A percentile compares a stretch with the other conserved stretches of the same genome.
Evolutionary conservation across 495 filamentous ascomycete species (phyloP).

Genomic region (Penicillium flavigenum): DNA sequence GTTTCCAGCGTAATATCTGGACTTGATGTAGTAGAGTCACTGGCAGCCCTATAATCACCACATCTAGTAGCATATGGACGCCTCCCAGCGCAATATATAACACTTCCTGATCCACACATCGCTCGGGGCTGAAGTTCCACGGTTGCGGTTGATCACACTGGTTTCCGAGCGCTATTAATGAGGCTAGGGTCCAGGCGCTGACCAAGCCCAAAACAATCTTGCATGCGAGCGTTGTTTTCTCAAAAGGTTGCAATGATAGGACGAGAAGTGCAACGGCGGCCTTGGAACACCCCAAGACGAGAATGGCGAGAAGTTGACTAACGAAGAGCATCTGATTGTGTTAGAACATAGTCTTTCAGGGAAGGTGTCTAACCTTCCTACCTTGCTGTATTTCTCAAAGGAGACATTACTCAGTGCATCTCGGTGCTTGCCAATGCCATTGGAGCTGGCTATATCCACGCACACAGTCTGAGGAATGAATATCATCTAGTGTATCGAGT

Average conservation of each 20-base stretch:
- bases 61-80: slow-evolving; percentile 12
- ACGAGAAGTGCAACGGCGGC: slow-evolving; percentile 16
- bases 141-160: slow-evolving; percentile 11
- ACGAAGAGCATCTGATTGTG: neutral
- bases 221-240: slow-evolving; percentile 5
- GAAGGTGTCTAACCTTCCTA: neutral
- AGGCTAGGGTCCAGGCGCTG: slow-evolving; percentile 4
- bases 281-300: slow-evolving; percentile 19
- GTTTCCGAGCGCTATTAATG: slow-evolving; percentile 10
- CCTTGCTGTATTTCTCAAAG: slow-evolving; percentile 9
- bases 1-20: slow-evolving; percentile 13
- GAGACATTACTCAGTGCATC: slow-evolving; percentile 1
- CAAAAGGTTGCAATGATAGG: slow-evolving; percentile 16
- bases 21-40: slow-evolving; percentile 11
- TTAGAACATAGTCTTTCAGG: neutral
- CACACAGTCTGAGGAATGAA: slow-evolving; percentile 14
- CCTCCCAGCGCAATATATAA: slow-evolving; percentile 8
- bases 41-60: slow-evolving; percentile 10
- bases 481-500: neutral
- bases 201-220: slow-evolving; percentile 9
- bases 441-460: slow-evolving; percentile 12
- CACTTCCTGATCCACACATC: slow-evolving; percentile 14
- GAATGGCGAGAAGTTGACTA: slow-evolving; percentile 14
- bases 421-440: slow-evolving; percentile 15
- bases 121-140: slow-evolving; percentile 6